Percentiles rank a stretch among this genome's conserved stretches.
Evolutionary conservation across 2,329 filamentous ascomycete genomes (phyloP).

Genomic region (Monilinia polystroma): DNA sequence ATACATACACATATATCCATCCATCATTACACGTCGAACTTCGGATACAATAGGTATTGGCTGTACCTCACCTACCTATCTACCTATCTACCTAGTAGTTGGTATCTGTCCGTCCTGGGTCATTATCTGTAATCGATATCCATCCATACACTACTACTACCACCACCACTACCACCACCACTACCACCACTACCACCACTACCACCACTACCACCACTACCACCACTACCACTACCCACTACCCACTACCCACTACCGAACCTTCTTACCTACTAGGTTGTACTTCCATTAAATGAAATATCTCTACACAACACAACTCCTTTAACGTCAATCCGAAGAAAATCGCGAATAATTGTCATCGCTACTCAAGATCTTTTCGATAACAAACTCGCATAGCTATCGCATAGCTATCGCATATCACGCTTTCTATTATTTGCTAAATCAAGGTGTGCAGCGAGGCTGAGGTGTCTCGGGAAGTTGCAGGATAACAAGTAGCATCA

Average conservation of each 20-base stretch:
- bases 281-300: constrained; percentile 3
- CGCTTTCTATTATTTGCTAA: neutral
- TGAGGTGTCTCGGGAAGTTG: constrained; percentile 37
- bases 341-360: neutral
- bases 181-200: no score
- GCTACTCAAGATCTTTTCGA: constrained; percentile 2
- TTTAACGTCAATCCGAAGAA: neutral
- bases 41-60: no score
- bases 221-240: no score
- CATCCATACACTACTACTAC: no score
- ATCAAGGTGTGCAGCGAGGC: constrained; percentile 30
- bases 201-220: no score
- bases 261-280: neutral
- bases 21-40: neutral
- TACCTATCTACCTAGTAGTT: no score
- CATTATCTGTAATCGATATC: no score
- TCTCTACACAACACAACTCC: neutral
- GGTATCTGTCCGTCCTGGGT: no score
- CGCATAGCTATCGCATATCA: neutral
- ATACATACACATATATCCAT: neutral
- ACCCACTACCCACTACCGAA: no score
- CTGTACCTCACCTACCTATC: no score
- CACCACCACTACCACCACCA: no score
- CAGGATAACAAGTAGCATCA: constrained; percentile 26
- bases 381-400: neutral